Base-by-base conservation (phyloP, 257 asterid species). In the Gynochthodes officinalis region DNA sequence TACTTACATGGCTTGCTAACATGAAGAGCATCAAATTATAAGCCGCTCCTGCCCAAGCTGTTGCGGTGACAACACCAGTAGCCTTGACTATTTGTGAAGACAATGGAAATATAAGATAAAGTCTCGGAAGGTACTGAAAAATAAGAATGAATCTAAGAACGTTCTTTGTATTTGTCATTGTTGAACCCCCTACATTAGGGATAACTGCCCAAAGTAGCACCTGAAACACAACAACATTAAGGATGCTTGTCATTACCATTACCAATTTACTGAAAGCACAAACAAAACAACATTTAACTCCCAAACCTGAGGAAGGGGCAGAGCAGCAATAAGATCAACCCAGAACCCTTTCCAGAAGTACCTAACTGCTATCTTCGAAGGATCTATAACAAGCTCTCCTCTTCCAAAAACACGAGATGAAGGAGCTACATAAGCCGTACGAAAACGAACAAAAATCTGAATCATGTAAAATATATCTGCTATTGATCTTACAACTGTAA, bases 11-110 rank as follows among this genome's bases (percentile, higher is more conserved):
- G 95, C 99, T 90, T 62, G 99, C 99, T 68, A 95, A 75, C 95
- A 95, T 95, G 90, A 87, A 95, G 59, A 95, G 94, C 88, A 95
- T 85, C 87, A 95, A 86, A 71, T 95, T 92, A 62, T 95, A 95
- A 73, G 99, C 99, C 68, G 99, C 99, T 43, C 98, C 99, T 3
- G 99, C 97, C 99, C 99, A 94, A 2, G 97, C 97, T 0, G 97
- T 91, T 79, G 91, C 91, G 25, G 99, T 94, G 73, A 89, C 97
- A 74, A 94, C 97, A 55, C 99, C 99, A 1, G 98, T 89, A 70
- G 98, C 87, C 84, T 90, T 86, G 65, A 91, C 91, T 39, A 94
- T 94, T 89, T 91, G 95, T 11, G 96, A 82, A 16, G 96, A 88
- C 67, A 94, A 84, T 2, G 99, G 99, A 79, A 84, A 94, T 72